Conservation (phyloP, 164 flowering plant genomes). For the Kingdonia uniflora region DNA sequence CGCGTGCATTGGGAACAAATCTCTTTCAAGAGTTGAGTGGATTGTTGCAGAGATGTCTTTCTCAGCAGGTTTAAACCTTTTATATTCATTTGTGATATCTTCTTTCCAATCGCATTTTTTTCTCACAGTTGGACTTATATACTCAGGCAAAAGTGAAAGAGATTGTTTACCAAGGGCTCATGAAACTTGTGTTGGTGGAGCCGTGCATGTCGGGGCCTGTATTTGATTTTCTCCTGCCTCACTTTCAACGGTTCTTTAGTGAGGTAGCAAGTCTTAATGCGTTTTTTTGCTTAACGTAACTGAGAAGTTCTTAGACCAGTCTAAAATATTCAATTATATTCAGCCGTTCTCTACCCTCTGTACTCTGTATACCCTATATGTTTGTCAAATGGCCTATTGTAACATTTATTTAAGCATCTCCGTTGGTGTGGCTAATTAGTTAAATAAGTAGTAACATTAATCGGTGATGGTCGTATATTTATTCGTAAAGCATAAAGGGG, state of each 20-base stretch:
- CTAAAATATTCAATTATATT: no score
- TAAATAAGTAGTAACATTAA: no score
- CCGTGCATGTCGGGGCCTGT: constrained; percentile 38
- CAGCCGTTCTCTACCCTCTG: no score
- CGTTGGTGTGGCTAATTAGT: no score
- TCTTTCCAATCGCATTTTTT: constrained; percentile 2
- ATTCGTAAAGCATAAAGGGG: no score
- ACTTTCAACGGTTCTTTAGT: constrained; percentile 50
- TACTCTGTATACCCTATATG: no score
- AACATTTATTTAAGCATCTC: background rate
- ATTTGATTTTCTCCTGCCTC: constrained; percentile 68
- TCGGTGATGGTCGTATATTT: no score
- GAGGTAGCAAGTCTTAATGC: constrained; percentile 31
- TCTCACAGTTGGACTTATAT: constrained; percentile 11
- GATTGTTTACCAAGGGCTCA: constrained; percentile 51
- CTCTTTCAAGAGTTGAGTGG: constrained; percentile 82
- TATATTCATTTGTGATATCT: background rate
- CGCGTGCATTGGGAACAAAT: constrained; percentile 18
- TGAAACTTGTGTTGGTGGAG: constrained; percentile 61
- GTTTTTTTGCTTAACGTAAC: background rate
- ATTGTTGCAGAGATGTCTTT: constrained; percentile 73
- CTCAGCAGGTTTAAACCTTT: constrained; percentile 51
- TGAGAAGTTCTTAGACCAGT: no score
- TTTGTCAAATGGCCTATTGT: background rate
- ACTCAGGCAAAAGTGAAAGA: constrained; percentile 59